Evolutionary conservation across 2,329 filamentous ascomycete genomes (phyloP).

Genomic region (Aspergillus jensenii): DNA sequence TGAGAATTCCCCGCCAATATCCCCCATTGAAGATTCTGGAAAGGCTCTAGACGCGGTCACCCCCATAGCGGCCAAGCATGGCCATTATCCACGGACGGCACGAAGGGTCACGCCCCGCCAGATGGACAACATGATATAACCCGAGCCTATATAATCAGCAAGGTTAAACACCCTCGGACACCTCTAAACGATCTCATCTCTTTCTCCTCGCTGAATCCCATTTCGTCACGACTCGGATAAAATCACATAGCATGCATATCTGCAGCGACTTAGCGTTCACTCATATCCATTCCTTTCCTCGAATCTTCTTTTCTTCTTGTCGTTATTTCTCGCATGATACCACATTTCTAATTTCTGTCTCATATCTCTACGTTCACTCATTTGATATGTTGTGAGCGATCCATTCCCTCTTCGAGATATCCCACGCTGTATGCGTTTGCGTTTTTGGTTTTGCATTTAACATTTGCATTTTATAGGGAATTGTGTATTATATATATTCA

Average conservation of each 20-base stretch:
- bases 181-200: not conserved
- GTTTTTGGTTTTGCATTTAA: not conserved
- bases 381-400: not conserved
- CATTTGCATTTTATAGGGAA: not conserved
- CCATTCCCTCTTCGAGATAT: conserved; percentile 8
- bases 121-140: not conserved
- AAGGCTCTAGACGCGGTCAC: conserved; percentile 1
- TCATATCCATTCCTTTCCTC: not conserved
- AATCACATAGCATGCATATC: conserved; percentile 14
- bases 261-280: conserved; percentile 15
- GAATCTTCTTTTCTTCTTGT: not conserved
- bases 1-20: conserved; percentile 9
- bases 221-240: conserved; percentile 16
- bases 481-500: not conserved
- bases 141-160: not conserved
- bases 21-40: conserved; percentile 9
- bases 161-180: not conserved
- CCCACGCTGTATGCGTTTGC: conserved; percentile 7
- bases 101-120: conserved; percentile 6
- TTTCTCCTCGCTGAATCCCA: conserved; percentile 1
- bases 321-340: conserved; percentile 6
- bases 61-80: not conserved
- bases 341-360: not conserved
- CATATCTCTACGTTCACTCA: not conserved
- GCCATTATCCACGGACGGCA: conserved; percentile 1